phyloP scores from a whole-genome alignment of 169 alveolate species.

The Cryptosporidium baileyi region DNA sequence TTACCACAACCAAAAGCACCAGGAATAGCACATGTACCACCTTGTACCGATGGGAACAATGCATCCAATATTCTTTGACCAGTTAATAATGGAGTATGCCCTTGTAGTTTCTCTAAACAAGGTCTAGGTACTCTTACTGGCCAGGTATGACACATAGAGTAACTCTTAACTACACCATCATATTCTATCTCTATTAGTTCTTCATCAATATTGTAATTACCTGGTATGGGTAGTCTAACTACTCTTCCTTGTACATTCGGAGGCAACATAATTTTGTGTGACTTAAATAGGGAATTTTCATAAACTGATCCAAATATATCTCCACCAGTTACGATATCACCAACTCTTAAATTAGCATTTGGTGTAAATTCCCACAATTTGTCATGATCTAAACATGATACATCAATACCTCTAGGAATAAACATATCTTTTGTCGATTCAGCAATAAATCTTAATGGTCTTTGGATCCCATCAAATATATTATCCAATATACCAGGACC shows the following conservation, averaged over 20 bases:
- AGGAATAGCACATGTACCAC: constrained; percentile 99
- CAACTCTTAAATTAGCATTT: constrained; percentile 83
- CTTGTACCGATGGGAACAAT: constrained; percentile 96
- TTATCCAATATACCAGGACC: constrained; percentile 97
- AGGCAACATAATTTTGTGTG: constrained; percentile 95
- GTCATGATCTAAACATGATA: constrained; percentile 89
- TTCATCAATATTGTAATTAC: constrained; percentile 90
- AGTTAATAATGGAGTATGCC: constrained; percentile 94
- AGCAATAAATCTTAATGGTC: constrained; percentile 94
- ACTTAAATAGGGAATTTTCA: constrained; percentile 93
- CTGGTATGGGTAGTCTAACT: constrained; percentile 92
- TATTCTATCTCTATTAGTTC: constrained; percentile 85
- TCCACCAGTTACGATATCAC: constrained; percentile 96
- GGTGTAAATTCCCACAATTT: constrained; percentile 94
- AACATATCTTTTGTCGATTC: constrained; percentile 86
- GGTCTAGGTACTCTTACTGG: constrained; percentile 99
- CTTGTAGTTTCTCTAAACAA: constrained; percentile 91
- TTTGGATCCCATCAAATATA: constrained; percentile 98
- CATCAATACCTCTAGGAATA: constrained; percentile 96
- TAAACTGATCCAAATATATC: constrained; percentile 94
- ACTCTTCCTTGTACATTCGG: constrained; percentile 96
- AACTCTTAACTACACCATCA: constrained; percentile 87
- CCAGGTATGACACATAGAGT: constrained; percentile 96
- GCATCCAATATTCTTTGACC: constrained; percentile 98
- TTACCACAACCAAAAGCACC: constrained; percentile 99